phyloP scores from a whole-genome alignment of 371 early-diverging fungal genomes.

The Mortierella sp. region DNA sequence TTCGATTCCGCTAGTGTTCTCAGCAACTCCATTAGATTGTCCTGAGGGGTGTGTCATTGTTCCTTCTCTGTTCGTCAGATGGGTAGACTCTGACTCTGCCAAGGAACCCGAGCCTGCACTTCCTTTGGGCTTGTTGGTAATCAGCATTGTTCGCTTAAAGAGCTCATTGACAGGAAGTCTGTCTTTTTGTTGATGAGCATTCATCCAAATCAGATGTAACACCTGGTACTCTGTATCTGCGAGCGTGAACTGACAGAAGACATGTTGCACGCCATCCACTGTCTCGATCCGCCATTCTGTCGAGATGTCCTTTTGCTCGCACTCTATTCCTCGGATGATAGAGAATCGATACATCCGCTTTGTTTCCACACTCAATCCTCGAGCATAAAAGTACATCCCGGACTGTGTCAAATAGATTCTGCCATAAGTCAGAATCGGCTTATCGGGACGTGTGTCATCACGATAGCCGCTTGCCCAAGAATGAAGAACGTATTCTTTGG shows the following conservation, averaged over 20 bases:
- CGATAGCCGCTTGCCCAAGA: conserved; percentile 50
- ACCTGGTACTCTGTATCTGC: conserved; percentile 50
- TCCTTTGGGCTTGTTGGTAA: conserved; percentile 45
- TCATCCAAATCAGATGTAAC: conserved; percentile 51
- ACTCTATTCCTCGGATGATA: conserved; percentile 47
- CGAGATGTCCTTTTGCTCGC: conserved; percentile 51
- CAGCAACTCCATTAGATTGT: not conserved
- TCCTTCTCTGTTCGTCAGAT: conserved; percentile 31
- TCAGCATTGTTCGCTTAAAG: conserved; percentile 30
- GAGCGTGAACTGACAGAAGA: conserved; percentile 47
- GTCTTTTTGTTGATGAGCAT: conserved; percentile 34
- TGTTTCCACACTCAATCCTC: conserved; percentile 46
- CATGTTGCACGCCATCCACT: conserved; percentile 36
- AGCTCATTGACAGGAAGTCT: conserved; percentile 45
- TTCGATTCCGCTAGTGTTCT: not conserved
- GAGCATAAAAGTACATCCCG: conserved; percentile 54
- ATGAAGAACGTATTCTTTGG: conserved; percentile 52
- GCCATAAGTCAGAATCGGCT: conserved; percentile 44
- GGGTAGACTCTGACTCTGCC: conserved; percentile 48
- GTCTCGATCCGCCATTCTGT: conserved; percentile 55
- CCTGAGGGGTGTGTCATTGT: conserved; percentile 15
- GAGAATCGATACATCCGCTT: conserved; percentile 54
- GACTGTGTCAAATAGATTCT: conserved; percentile 46
- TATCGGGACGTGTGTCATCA: conserved; percentile 37
- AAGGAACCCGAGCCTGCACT: conserved; percentile 52